A percentile compares a stretch with the other conserved stretches of the same genome.
Conservation (phyloP, 2,329 filamentous ascomycete genomes). For the Fusarium succisae region DNA sequence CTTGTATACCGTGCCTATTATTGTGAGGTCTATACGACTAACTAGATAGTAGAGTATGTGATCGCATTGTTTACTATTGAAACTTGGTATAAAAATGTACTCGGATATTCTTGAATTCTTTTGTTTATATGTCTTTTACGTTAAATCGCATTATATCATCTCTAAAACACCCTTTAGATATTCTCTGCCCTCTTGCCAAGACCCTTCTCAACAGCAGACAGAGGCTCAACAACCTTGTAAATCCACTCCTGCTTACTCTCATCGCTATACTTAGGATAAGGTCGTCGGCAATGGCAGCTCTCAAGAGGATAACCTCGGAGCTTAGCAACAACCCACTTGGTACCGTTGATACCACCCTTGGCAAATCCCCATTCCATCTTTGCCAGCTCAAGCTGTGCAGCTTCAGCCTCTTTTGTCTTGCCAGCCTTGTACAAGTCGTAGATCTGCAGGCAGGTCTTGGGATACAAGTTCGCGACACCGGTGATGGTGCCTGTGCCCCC, state of each 20-base stretch:
- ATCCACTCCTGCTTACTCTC: conserved; percentile 48
- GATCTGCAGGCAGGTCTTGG: conserved; percentile 62
- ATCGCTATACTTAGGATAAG: conserved; percentile 60
- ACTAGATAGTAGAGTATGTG: too few species aligned
- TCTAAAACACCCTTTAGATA: not conserved
- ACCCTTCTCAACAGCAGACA: conserved; percentile 34
- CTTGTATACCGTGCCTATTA: not conserved
- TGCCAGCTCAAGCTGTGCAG: conserved; percentile 60
- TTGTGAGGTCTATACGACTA: not conserved
- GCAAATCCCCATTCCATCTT: conserved; percentile 65
- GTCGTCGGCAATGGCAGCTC: conserved; percentile 62
- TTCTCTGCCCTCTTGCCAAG: conserved; percentile 32
- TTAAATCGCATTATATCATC: not conserved
- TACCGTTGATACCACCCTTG: conserved; percentile 68
- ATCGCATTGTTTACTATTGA: not conserved
- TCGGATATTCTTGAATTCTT: not conserved
- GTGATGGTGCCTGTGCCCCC: conserved; percentile 70
- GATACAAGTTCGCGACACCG: conserved; percentile 70
- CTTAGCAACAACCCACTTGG: conserved; percentile 67
- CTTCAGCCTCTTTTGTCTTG: conserved; percentile 57
- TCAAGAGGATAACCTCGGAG: conserved; percentile 60
- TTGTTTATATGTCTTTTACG: not conserved
- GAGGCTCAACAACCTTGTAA: conserved; percentile 39
- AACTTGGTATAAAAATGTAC: fast-evolving
- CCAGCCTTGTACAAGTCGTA: conserved; percentile 60